Base-by-base conservation (phyloP, 2,329 filamentous ascomycete genomes). In the Penicillium digitatum region DNA sequence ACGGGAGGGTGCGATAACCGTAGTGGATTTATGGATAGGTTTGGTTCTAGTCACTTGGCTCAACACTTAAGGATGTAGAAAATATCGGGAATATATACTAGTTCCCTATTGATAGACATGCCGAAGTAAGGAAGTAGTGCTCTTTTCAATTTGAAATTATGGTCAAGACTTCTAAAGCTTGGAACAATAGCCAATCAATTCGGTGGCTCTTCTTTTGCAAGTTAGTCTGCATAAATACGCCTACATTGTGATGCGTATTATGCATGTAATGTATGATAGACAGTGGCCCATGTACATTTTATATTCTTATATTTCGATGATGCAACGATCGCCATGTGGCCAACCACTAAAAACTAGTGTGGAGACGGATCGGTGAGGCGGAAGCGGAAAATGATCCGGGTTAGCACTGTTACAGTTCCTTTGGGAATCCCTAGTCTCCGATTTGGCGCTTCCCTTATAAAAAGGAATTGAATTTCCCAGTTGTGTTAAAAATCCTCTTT, bases 361-460 rank as follows among this genome's bases (percentile, higher is more conserved):
- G 3, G 20, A 16, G 38, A 51, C 62, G 59, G 60, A 64, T 53
- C 29, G 29, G 35, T 32, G 24, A 57, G 48, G 55, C 68, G 69
- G 69, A 69, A 59, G 57, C 64, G 61, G 64, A 64, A 52, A 12
- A n/a, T 1, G 7, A 49, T 56, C 57, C 52, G 57, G 32, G 39
- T 42, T 26, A 18, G 34, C 14, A 22, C 44, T 50, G 49, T 53
- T 58, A 54, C 59, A 56, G 48, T 22, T 54, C 47, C 7, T 22
- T n/a, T 11, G 27, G 16, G 16, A 4, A 9, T 32, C 27, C 47
- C 38, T 42, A 42, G 31, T 31, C 32, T 44, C 51, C 40, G 43
- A 54, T 56, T 54, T 32, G 46, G 42, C 8, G 9, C 14, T 16
- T 24, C 16, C 29, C 20, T 54, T 64, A 63, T 63, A 63, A 60